Evolutionary conservation across 1,284 basidiomycete genomes (phyloP).

Genomic region (Earliella scabrosa): DNA sequence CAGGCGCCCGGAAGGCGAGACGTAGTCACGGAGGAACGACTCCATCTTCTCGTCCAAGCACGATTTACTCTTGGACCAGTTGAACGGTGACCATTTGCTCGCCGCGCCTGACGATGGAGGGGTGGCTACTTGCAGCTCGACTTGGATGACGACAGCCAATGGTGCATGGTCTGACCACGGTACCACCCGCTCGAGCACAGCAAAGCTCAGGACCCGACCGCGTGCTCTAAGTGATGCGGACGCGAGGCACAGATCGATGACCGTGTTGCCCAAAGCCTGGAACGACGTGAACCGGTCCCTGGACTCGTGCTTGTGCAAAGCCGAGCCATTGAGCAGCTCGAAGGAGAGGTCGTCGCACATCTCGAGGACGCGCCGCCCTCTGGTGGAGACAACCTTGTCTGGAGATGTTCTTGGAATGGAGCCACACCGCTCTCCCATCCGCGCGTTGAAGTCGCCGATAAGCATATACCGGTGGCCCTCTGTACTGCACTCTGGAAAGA

Average conservation of each 20-base stretch:
- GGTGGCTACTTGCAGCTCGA: no score
- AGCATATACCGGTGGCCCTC: not conserved
- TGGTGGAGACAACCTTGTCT: not conserved
- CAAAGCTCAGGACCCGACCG: not conserved
- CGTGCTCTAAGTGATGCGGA: not conserved
- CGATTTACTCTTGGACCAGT: no score
- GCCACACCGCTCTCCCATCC: not conserved
- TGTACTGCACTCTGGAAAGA: not conserved
- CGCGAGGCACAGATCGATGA: not conserved
- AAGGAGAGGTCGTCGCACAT: not conserved
- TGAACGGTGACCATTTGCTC: no score
- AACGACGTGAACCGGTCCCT: not conserved
- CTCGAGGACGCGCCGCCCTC: not conserved
- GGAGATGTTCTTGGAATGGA: not conserved
- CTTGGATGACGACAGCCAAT: not conserved
- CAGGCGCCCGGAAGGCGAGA: no score
- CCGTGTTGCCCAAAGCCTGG: not conserved
- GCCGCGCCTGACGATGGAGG: no score
- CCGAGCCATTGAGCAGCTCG: not conserved
- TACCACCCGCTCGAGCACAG: no score
- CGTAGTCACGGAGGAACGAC: no score
- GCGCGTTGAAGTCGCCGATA: not conserved
- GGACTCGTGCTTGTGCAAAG: not conserved
- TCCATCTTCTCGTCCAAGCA: no score
- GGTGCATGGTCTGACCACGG: not conserved